Evolutionary conservation across 2,329 filamentous ascomycete genomes (phyloP), one percentile per base, ranked within the genome.

Genomic region (Rutstroemia sydowiana): DNA sequence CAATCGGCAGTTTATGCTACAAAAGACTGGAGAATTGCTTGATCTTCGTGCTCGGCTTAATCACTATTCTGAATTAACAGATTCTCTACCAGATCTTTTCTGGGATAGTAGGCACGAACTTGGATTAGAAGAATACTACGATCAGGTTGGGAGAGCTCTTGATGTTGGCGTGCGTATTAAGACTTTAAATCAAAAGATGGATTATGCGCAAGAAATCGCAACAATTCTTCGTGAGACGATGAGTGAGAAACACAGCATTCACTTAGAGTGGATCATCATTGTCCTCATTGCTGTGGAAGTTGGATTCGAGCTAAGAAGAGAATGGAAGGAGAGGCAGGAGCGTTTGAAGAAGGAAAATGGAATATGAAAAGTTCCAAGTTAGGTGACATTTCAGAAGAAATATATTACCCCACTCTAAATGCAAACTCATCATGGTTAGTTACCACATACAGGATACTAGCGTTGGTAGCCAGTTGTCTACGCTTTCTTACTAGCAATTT

Each of bases 231-330:
- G 93, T 53, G 89, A 96, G 68, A 84, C 91, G 66, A 76, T 95
- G 51, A 95, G 87, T 65, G 91, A 97, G 73, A 89, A 88, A 67
- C 90, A 97, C 65, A 87, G 88, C 14, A 81, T 91, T 28, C 77
- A 88, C 51, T 75, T 98, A 10, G 93, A 97, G 71, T 92, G 88
- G 86, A 95, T 95, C 62, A 97, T 98, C 66, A 97, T 98, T 62
- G 75, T 88, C 2, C 77, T 98, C 50, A 98, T 98, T 65, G 82
- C 88, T 1, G 86, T 97, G 31, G 93, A 98, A 70, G 91, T 97
- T 13, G 75, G 84, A 10, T 93, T 97, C 67, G 92, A 95, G 69
- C 74, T 96, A 56, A 74, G 87, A 56, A 75, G 86, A 11, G 52
- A 61, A 40, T 66, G 63, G 62, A 67, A 65, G 39, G 65, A 66